Base-by-base conservation (phyloP, 1,139 yeast genomes). In the Debaryomyces nepalensis region DNA sequence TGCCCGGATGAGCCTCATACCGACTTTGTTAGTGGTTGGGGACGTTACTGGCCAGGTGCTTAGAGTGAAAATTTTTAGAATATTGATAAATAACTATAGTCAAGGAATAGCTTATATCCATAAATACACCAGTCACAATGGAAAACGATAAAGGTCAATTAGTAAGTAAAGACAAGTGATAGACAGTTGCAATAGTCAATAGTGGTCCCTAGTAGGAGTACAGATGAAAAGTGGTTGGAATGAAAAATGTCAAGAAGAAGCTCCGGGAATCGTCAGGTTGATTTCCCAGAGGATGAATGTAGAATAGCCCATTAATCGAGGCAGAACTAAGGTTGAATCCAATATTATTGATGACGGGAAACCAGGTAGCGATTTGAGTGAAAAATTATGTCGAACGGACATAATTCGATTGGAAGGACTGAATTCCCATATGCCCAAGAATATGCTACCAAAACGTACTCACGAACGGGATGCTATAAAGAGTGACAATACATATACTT, bases 91-190 rank as follows among this genome's bases (percentile, higher is more conserved):
- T 42, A 37, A 37, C 32, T 32, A 38, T 15, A 18, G 35, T 39
- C 33, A 27, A 31, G 40, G 41, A 24, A 36, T 36, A 44, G 47
- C 48, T 39, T 39, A 40, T 38, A 49, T 42, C 51, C 45, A 47
- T 40, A 43, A 43, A 45, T 44, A 53, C 50, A 58, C 51, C 61
- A 66, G 63, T 59, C 87, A 89, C 79, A 70, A 93, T 93, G 99
- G 98, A 93, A 86, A 93, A 93, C 99, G 98, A 93, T 79, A 89
- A 89, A 83, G 99, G 99, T 79, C 96, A 89, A 83, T 86, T 91
- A 81, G 98, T 88, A 87, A 77, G 96, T 86, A 64, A 46, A 31
- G 38, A 26, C 27, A 27, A 21, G 21, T 16, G n/a, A 18, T 26
- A 24, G 23, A 23, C 20, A 24, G 23, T 16, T 19, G 14, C 36